Evolutionary conservation across 2,329 filamentous ascomycete genomes (phyloP).

Genomic region (Neophaeococcomyces mojaviensis): DNA sequence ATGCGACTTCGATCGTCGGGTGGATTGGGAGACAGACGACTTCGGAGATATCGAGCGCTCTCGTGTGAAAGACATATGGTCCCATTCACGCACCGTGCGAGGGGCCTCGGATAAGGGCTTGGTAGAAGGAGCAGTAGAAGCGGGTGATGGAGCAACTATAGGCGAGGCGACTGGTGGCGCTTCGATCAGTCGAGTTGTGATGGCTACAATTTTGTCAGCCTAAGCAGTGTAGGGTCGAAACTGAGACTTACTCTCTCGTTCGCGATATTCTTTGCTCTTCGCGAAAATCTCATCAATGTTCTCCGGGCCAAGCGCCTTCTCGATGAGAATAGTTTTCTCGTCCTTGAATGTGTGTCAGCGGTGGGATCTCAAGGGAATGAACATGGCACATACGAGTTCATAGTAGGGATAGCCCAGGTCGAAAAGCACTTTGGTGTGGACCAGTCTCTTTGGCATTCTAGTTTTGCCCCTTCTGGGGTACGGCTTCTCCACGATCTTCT

Average conservation of each 20-base stretch:
- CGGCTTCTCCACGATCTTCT: constrained; percentile 52
- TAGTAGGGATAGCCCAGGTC: constrained; percentile 80
- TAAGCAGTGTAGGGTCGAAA: neutral
- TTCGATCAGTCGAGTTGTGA: constrained; percentile 26
- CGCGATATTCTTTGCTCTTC: constrained; percentile 66
- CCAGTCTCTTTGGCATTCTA: constrained; percentile 71
- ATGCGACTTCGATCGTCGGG: neutral
- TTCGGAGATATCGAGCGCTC: constrained; percentile 18
- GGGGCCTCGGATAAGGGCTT: constrained; percentile 24
- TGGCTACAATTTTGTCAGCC: constrained; percentile 11
- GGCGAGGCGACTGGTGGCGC: constrained; percentile 17
- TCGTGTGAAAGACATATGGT: constrained; percentile 19
- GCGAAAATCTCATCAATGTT: constrained; percentile 87
- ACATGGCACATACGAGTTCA: constrained; percentile 60
- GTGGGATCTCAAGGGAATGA: neutral
- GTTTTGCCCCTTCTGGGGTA: constrained; percentile 85
- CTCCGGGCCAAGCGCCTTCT: constrained; percentile 76
- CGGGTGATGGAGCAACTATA: constrained; percentile 9
- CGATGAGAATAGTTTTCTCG: constrained; percentile 65
- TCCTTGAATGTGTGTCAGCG: constrained; percentile 49
- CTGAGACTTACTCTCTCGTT: constrained; percentile 19
- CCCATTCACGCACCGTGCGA: constrained; percentile 28
- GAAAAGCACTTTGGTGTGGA: constrained; percentile 71
- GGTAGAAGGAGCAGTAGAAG: constrained; percentile 35
- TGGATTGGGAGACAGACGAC: constrained; percentile 14